A percentile compares a stretch with the other conserved stretches of the same genome.
These are phyloP conservation scores for Boehmeria nivea DNA, from an alignment of 306 rosid species.

Conservation along the genomic window DNA sequence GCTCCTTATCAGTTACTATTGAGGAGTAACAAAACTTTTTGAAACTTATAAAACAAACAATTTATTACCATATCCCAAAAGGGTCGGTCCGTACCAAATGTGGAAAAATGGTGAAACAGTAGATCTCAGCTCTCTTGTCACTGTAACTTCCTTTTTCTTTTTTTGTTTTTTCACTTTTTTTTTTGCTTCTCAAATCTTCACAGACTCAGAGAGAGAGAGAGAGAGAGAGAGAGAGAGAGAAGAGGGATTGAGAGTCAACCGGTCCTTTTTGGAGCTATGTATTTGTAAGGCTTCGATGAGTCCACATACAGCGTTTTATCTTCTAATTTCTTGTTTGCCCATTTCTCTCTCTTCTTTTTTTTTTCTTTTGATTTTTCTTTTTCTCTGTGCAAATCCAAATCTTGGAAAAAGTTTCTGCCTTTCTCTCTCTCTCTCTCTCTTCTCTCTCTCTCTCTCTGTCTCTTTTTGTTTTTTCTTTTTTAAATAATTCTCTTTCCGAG, in stretches of 20 bases:
- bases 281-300: slow-evolving; percentile 82
- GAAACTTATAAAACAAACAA: too few species aligned
- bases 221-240: not conserved
- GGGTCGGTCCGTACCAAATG: not conserved
- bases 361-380: not conserved
- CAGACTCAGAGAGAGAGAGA: not conserved
- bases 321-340: too few species aligned
- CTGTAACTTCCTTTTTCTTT: slow-evolving; percentile 20
- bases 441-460: slow-evolving; percentile 8
- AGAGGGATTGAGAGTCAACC: slow-evolving; percentile 68
- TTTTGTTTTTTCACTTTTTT: not conserved
- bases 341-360: not conserved
- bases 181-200: not conserved
- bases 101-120: not conserved
- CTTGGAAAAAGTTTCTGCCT: too few species aligned
- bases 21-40: too few species aligned
- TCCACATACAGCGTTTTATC: slow-evolving; percentile 82
- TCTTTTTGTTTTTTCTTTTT: not conserved
- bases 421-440: not conserved
- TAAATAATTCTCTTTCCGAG: not conserved
- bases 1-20: too few species aligned
- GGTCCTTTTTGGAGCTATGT: slow-evolving; percentile 64
- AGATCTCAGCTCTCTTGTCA: slow-evolving; percentile 25
- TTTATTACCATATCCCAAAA: not conserved
- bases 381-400: not conserved